phyloP scores from a whole-genome alignment of 2,329 filamentous ascomycete species.

The Scolecobasidium constrictum region DNA sequence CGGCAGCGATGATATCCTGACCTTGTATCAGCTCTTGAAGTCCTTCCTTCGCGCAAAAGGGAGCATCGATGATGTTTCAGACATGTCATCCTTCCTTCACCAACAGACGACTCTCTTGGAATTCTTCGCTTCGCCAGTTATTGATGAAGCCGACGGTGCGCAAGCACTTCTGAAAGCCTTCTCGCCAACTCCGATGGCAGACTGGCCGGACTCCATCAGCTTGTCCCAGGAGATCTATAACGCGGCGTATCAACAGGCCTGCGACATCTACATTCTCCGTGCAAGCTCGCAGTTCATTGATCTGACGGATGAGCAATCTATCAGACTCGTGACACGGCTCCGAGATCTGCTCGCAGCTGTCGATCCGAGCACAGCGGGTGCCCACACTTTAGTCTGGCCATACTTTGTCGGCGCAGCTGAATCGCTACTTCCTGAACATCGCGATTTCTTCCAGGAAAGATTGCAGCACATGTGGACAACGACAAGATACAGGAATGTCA shows the following conservation, averaged over 20 bases:
- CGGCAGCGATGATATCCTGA: constrained; percentile 22
- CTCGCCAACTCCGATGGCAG: background rate
- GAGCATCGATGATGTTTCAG: background rate
- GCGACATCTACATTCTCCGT: background rate
- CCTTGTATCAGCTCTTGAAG: background rate
- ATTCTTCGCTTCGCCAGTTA: background rate
- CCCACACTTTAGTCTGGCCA: constrained; percentile 4
- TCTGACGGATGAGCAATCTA: background rate
- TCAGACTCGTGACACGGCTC: background rate
- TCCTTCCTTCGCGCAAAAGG: background rate
- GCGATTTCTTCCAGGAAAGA: background rate
- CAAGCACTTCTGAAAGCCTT: background rate
- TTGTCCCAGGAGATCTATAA: background rate
- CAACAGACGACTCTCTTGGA: background rate
- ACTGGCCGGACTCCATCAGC: background rate
- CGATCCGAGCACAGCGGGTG: background rate
- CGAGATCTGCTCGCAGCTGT: background rate
- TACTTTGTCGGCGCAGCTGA: background rate
- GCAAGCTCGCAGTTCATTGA: background rate
- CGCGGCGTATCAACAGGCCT: background rate
- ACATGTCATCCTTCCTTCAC: background rate
- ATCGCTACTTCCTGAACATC: background rate
- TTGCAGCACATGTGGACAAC: constrained; percentile 1
- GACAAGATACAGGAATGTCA: constrained; percentile 1
- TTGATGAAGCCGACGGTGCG: background rate